Conservation (phyloP, 2,329 filamentous ascomycete genomes). For the Phaeosphaeria sp. region DNA sequence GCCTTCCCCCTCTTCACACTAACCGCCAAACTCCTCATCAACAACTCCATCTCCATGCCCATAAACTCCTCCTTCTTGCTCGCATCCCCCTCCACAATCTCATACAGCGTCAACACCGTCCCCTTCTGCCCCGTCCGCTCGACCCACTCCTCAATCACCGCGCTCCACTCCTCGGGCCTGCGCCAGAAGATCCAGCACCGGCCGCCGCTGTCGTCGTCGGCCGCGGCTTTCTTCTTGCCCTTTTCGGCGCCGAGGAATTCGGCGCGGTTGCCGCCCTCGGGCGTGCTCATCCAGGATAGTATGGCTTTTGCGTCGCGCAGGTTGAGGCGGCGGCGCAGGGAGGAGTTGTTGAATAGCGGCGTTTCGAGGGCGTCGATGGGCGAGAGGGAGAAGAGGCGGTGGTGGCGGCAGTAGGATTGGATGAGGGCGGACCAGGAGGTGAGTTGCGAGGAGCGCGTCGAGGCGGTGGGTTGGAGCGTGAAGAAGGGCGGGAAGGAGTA, state of each 20-base stretch:
- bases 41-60: constrained; percentile 83
- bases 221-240: constrained; percentile 27
- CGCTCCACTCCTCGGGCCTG: constrained; percentile 89
- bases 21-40: constrained; percentile 79
- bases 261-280: constrained; percentile 61
- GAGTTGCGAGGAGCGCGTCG: constrained; percentile 77
- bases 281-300: constrained; percentile 62
- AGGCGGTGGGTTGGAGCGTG: constrained; percentile 77
- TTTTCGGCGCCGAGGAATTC: constrained; percentile 65
- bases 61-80: constrained; percentile 75
- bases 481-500: constrained; percentile 87
- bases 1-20: constrained; percentile 91
- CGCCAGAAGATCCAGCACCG: constrained; percentile 80
- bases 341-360: constrained; percentile 62
- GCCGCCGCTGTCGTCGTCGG: constrained; percentile 39
- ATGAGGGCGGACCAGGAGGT: constrained; percentile 87
- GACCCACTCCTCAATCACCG: constrained; percentile 75
- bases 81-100: constrained; percentile 86
- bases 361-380: constrained; percentile 64
- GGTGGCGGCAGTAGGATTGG: constrained; percentile 80
- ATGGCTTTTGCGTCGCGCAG: constrained; percentile 61
- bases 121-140: constrained; percentile 90
- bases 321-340: constrained; percentile 54
- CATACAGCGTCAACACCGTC: constrained; percentile 88
- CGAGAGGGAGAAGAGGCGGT: constrained; percentile 78